Percentiles rank a stretch among this genome's conserved stretches.
Conservation (phyloP, 345 rosid genomes). For the Acer negundo region DNA sequence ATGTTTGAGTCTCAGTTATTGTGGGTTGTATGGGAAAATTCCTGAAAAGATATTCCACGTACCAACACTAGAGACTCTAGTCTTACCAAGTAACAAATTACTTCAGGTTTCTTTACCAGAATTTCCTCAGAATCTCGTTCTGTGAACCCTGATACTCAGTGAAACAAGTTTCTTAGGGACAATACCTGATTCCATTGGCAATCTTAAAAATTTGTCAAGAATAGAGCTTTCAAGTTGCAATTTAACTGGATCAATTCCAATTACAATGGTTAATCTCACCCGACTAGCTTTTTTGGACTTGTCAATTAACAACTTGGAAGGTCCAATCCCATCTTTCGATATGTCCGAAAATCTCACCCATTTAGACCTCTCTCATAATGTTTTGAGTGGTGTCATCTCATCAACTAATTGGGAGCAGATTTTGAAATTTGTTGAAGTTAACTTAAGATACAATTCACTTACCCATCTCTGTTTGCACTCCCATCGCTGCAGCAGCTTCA, state of each 20-base stretch:
- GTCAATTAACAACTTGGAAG: conserved; percentile 31
- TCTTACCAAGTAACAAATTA: conserved; percentile 13
- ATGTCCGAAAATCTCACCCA: conserved; percentile 24
- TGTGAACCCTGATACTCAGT: conserved; percentile 27
- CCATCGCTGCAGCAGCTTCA: not conserved
- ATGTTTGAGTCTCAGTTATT: conserved; percentile 14
- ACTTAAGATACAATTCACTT: no score
- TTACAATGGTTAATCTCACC: conserved; percentile 19
- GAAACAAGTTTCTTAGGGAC: conserved; percentile 32
- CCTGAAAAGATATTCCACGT: no score
- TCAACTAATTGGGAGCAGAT: no score
- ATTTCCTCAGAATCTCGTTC: conserved; percentile 21
- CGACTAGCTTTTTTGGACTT: conserved; percentile 33
- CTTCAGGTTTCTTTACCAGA: conserved; percentile 27
- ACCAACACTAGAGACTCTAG: conserved; percentile 29
- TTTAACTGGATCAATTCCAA: conserved; percentile 27
- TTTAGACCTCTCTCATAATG: conserved; percentile 20
- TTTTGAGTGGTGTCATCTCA: conserved; percentile 12
- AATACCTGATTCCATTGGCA: conserved; percentile 37
- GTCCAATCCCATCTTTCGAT: conserved; percentile 38
- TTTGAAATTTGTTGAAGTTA: no score
- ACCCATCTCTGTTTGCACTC: no score
- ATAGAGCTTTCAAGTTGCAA: conserved; percentile 8
- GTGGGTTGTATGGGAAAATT: conserved; percentile 30
- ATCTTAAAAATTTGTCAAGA: conserved; percentile 25